Evolutionary conservation across 352 stramenopile genomes (phyloP).

Genomic region (Phytopythium cucurbitacearum): DNA sequence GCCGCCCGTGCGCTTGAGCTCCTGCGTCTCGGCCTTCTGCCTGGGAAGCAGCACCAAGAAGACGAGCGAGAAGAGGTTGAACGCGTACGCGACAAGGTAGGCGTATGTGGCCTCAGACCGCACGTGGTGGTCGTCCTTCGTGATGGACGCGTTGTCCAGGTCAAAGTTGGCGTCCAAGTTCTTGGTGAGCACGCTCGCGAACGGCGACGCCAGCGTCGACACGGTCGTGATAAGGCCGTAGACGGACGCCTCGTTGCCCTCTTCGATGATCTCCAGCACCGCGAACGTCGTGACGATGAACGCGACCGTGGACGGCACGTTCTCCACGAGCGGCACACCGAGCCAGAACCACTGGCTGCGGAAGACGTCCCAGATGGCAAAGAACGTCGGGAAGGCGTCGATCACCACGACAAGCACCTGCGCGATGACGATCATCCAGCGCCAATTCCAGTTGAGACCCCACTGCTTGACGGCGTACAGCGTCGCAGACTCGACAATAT

Average conservation of each 20-base stretch:
- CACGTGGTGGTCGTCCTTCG: constrained; percentile 20
- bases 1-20: constrained; percentile 16
- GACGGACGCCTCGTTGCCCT: constrained; percentile 27
- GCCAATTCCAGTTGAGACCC: constrained; percentile 28
- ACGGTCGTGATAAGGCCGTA: constrained; percentile 31
- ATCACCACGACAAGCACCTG: constrained; percentile 22
- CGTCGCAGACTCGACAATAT: constrained; percentile 9
- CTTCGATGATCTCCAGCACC: constrained; percentile 29
- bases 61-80: constrained; percentile 21
- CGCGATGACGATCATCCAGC: constrained; percentile 20
- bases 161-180: constrained; percentile 22
- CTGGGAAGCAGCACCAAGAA: constrained; percentile 24
- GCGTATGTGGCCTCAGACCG: constrained; percentile 25
- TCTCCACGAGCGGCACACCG: constrained; percentile 19
- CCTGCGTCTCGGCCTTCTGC: constrained; percentile 18
- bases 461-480: constrained; percentile 18
- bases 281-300: constrained; percentile 24
- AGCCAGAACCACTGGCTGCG: constrained; percentile 22
- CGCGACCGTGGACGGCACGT: constrained; percentile 17
- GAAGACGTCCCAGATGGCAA: constrained; percentile 23
- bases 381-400: constrained; percentile 22
- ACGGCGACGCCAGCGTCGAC: constrained; percentile 21
- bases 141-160: constrained; percentile 13
- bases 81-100: constrained; percentile 22
- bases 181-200: constrained; percentile 25